Evolutionary conservation across 805 yeast genomes (phyloP), one percentile per base, ranked within the genome.

Genomic region (Candida loeiensis): DNA sequence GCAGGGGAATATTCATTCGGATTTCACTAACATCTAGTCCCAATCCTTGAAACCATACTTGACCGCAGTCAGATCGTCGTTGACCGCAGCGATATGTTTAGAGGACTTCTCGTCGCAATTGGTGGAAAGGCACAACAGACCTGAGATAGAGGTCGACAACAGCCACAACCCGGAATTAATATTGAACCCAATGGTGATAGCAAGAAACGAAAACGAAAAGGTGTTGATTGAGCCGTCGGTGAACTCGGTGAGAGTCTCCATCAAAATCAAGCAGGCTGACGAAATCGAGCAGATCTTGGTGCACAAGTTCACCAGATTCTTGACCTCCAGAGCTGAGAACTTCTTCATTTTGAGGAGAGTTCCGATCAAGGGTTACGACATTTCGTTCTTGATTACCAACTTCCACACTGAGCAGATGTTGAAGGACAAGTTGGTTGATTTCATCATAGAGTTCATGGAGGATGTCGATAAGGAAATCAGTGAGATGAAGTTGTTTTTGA

Each of bases 381-480:
- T 93, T 48, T 87, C 96, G 16, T 93, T 93, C 59, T 72, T 93
- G 57, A 79, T 93, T 52, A 91, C 98, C 32, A 93, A 91, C 65
- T 82, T 81, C 66, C 99, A 93, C 64, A 89, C 96, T 8, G 96
- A 91, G 63, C 83, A 84, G 49, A 88, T 93, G 96, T 77, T 90
- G 67, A 91, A 93, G 68, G 90, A 84, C 54, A 93, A 93, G 66
- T 76, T 93, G 53, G 95, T 93, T 32, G 99, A 93, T 63, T 93
- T 93, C 63, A 90, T 93, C 51, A 88, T 93, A 51, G 98, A 93
- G 68, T 93, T 93, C 63, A 90, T 93, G 98, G 98, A 93, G 64
- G 99, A 90, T 57, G 99, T 93, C 14, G 99, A 93, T 64, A 91
- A 89, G 69, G 99, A 93, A 64, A 93, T 93, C 57, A 87, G 96